Evolutionary conservation across 2,329 filamentous ascomycete species (phyloP).

Genomic region (Tolypocladium tropicale): DNA sequence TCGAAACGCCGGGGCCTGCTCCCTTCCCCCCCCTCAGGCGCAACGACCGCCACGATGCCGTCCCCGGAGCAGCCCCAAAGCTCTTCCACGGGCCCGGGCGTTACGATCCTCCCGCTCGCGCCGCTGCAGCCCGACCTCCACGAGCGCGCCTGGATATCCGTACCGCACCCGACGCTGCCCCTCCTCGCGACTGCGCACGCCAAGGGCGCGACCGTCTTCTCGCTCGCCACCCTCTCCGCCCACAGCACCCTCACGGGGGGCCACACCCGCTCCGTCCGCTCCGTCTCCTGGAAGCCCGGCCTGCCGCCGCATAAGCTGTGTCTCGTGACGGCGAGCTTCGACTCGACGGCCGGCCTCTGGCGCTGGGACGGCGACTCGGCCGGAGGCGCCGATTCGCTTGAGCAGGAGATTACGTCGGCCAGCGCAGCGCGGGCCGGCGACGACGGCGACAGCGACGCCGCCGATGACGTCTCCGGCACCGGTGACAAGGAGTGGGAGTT

Average conservation of each 20-base stretch:
- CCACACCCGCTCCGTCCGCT: slow-evolving; percentile 82
- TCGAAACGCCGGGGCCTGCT: neutral
- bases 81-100: slow-evolving; percentile 1
- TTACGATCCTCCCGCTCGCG: slow-evolving; percentile 32
- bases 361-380: slow-evolving; percentile 44
- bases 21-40: neutral
- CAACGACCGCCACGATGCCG: neutral
- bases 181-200: slow-evolving; percentile 82
- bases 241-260: slow-evolving; percentile 76
- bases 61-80: neutral
- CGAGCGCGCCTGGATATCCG: slow-evolving; percentile 74
- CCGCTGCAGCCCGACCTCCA: slow-evolving; percentile 46
- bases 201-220: slow-evolving; percentile 84
- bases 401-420: neutral
- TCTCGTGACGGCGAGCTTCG: slow-evolving; percentile 87
- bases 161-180: slow-evolving; percentile 78
- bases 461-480: slow-evolving; percentile 33
- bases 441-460: slow-evolving; percentile 2
- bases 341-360: slow-evolving; percentile 83
- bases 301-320: slow-evolving; percentile 54
- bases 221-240: slow-evolving; percentile 66
- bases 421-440: slow-evolving; percentile 35
- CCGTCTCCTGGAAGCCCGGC: slow-evolving; percentile 77
- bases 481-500: slow-evolving; percentile 85
- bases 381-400: neutral